These are phyloP conservation scores for Antrodiella citrinella DNA, from an alignment of 768 basidiomycete genomes.

Conservation along the genomic window DNA sequence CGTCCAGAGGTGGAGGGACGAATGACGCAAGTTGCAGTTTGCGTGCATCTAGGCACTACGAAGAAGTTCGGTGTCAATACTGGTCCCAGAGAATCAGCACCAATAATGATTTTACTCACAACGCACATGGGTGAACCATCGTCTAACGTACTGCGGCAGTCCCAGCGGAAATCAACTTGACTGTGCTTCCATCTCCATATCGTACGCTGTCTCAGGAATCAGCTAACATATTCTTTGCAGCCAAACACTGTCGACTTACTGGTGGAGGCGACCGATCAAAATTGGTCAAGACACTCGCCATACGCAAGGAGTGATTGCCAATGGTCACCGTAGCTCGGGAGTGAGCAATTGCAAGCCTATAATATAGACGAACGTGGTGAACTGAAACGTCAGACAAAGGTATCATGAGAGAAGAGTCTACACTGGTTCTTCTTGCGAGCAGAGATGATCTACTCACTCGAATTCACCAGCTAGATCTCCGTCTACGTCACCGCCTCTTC, in stretches of 20 bases:
- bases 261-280: background rate
- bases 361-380: too few species aligned
- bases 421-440: background rate
- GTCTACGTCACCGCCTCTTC: conserved; percentile 22
- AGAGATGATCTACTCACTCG: conserved; percentile 26
- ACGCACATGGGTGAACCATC: conserved; percentile 43
- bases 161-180: conserved; percentile 34
- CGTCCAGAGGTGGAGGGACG: conserved; percentile 38
- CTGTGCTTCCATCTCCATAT: conserved; percentile 35
- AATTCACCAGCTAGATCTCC: conserved; percentile 31
- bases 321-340: conserved; percentile 34
- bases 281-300: conserved; percentile 30
- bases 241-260: conserved; percentile 17
- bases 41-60: conserved; percentile 25
- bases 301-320: conserved; percentile 30
- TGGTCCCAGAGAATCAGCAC: too few species aligned
- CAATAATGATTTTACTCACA: conserved; percentile 23
- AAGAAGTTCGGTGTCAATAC: background rate
- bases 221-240: too few species aligned
- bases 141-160: conserved; percentile 34
- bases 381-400: background rate
- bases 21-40: conserved; percentile 34
- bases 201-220: conserved; percentile 17
- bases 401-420: background rate
- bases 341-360: conserved; percentile 34